Conservation (phyloP, 176 grass and related monocot species). For the Hordeum vulgare region MorexV3_pseudomolecules_assembly NC_058523.1:481562019-481562518, state of each 20-base stretch:
- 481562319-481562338: not conserved
- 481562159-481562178: too few relatives aligned
- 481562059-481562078: too few relatives aligned
- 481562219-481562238: too few relatives aligned
- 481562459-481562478: not conserved
- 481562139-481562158: too few relatives aligned
- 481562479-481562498: not conserved
- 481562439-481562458: not conserved
- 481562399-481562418: not conserved
- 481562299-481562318: not conserved
- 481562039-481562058: too few relatives aligned
- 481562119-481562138: too few relatives aligned
- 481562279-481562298: not conserved
- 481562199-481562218: too few relatives aligned
- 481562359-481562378: not conserved
- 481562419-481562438: not conserved
- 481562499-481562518: not conserved
- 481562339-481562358: not conserved
- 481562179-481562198: too few relatives aligned
- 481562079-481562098: too few relatives aligned
- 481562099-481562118: too few relatives aligned
- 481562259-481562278: not conserved
- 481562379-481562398: not conserved
- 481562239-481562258: too few relatives aligned
- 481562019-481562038: too few relatives aligned